Evolutionary conservation across 495 filamentous ascomycete genomes (phyloP), one percentile per base, ranked within the genome.

Genomic region (Annulohypoxylon nitens): DNA sequence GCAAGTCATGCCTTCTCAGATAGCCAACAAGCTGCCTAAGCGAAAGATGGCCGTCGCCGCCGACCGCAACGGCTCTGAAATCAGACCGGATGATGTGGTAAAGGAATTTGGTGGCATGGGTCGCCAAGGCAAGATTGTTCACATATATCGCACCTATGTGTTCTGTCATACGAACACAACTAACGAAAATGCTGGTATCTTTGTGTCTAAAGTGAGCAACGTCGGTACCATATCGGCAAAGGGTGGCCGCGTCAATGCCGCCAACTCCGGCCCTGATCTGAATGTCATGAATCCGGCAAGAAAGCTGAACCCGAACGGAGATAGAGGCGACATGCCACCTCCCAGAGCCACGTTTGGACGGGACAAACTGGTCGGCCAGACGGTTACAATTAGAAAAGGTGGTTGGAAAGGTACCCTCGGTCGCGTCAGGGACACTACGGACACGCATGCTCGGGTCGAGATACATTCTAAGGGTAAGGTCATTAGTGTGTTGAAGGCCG

Each of bases 261-360:
- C 86, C 4, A 83, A 83, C 9, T 75, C 81, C 4, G 87, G 87
- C 7, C 93, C 93, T 1, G 97, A 99, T 81, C 83, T 99, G 34
- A 88, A 88, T 14, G 88, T 93, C 70, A 97, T 98, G 95, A 98
- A 99, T 77, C 96, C 96, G 26, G 93, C 93, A 2, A 76, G 97
- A 70, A 91, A 92, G 81, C 76, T 84, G 2, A 89, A 93, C 71
- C 83, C 84, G 1, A 75, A 74, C 25, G 84, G 80, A 12, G 80
- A 78, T 14, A 83, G 82, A 54, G 77, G 76, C 57, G 80, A 84
- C 54, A 94, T 97, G 92, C 86, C 88, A 30, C 93, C 96, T n/a
- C 93, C 93, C 41, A 90, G 88, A 73, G 67, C 69, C 16, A 83
- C 82, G 23, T 88, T 92, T 71, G 95, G 94, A 33, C 88, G 93